These are phyloP conservation scores for Sanguinoderma infundibulare DNA, from an alignment of 1,284 basidiomycete genomes.

Conservation along the genomic window DNA sequence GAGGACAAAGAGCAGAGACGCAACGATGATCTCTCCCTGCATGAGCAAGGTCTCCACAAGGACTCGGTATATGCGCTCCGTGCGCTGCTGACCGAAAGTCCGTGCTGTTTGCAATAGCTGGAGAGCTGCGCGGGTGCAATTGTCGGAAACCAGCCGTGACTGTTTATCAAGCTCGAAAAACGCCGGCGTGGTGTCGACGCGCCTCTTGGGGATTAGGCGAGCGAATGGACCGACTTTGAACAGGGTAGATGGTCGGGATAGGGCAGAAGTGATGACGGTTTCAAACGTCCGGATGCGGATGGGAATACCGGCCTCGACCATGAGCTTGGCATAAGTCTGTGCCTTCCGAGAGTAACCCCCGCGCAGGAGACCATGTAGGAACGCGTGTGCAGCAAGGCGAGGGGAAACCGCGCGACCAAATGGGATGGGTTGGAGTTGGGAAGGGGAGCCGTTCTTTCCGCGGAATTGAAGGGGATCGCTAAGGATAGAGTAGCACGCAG, in stretches of 20 bases:
- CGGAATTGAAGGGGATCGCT: slow-evolving; percentile 13
- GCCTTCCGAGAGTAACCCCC: slow-evolving; percentile 52
- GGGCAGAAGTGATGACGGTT: slow-evolving; percentile 44
- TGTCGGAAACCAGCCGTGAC: slow-evolving; percentile 37
- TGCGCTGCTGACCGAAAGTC: slow-evolving; percentile 56
- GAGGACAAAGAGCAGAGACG: slow-evolving; percentile 67
- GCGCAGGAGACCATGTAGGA: slow-evolving; percentile 68
- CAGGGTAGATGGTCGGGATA: slow-evolving; percentile 20
- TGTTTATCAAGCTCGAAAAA: slow-evolving; percentile 30
- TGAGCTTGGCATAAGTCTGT: slow-evolving; percentile 47
- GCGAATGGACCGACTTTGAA: slow-evolving; percentile 20
- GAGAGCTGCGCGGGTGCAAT: slow-evolving; percentile 53
- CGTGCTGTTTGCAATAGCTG: slow-evolving; percentile 57
- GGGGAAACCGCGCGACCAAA: slow-evolving; percentile 57
- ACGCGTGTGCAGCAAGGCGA: slow-evolving; percentile 60
- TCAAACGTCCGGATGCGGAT: slow-evolving; percentile 54
- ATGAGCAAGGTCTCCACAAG: slow-evolving; percentile 67
- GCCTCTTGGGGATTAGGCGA: slow-evolving; percentile 12
- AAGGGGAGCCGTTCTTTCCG: not conserved
- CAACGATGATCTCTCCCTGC: slow-evolving; percentile 77
- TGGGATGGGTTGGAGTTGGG: slow-evolving; percentile 42
- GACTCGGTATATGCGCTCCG: slow-evolving; percentile 60
- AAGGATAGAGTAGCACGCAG: slow-evolving; percentile 50
- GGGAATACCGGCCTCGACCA: slow-evolving; percentile 56
- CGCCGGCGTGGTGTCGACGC: slow-evolving; percentile 8